Evolutionary conservation across 2,329 filamentous ascomycete genomes (phyloP), one percentile per base, ranked within the genome.

Genomic region (Aspergillus niger): DNA sequence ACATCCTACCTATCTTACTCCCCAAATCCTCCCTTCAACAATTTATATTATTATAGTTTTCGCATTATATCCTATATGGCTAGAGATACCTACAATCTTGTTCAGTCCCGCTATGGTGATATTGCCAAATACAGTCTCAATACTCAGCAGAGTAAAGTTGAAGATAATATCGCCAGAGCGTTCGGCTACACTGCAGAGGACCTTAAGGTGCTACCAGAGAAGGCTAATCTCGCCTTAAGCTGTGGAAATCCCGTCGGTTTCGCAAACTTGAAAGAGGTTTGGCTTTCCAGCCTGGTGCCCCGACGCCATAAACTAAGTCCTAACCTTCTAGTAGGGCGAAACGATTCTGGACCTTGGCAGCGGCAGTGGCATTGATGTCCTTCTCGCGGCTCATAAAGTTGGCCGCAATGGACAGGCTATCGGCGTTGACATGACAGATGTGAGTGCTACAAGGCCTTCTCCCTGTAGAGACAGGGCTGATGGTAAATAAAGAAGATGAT

Each of bases 401-500:
- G 83, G 85, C 0, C 55, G 65, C 0, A 72, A 64, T 2, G 85
- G 86, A 0, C 79, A 72, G 24, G 83, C 77, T 3, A 81, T 86
- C 57, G 85, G 85, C 4, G 75, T 88, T 2, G 85, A 88, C 28
- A 87, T 88, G 82, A 87, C 83, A 63, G 79, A 85, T 72, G 84
- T 82, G 67, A 36, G 59, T 39, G 3, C 10, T 30, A 47, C 53
- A 10, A 20, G 2, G 2, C 36, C 17, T 55, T n/a, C 51, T 43
- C 2, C 43, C 15, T 39, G 15, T 30, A 47, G 32, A 49, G 28
- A 53, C 63, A 5, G 61, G 32, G 13, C 13, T 30, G 49, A 22
- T 11, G 86, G 83, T 79, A 83, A 62, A 88, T 88, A 84, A 76
- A 86, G 83, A 79, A 83, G 62, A 88, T 88, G 84, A 77, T 87